Conservation (phyloP, 805 yeast species). For the Wickerhamomyces hampshirensis region DNA sequence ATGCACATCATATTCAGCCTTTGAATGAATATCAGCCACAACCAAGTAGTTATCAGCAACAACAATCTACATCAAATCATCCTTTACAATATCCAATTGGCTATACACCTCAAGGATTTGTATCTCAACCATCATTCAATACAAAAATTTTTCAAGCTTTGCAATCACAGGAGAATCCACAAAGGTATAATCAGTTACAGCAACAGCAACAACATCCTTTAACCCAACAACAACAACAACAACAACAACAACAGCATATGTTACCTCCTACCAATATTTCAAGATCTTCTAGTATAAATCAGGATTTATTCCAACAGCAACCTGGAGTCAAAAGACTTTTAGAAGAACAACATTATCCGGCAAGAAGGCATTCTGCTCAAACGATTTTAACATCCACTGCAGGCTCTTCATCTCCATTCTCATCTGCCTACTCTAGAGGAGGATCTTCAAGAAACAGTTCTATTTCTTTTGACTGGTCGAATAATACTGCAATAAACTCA, state of each 20-base stretch:
- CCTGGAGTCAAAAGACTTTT: conserved; percentile 25
- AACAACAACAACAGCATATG: conserved; percentile 15
- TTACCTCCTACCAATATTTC: conserved; percentile 13
- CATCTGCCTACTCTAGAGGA: conserved; percentile 28
- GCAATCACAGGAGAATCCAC: no score
- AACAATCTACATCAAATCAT: conserved; percentile 3
- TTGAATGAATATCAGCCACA: conserved; percentile 1
- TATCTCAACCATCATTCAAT: no score
- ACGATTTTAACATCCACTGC: conserved; percentile 20
- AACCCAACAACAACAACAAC: conserved; percentile 4
- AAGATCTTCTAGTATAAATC: conserved; percentile 22
- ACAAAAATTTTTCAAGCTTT: no score
- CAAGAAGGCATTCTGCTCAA: conserved; percentile 26
- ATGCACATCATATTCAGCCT: conserved; percentile 1
- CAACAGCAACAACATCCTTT: conserved; percentile 6
- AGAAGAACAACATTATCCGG: conserved; percentile 23
- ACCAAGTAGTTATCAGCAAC: conserved; percentile 5
- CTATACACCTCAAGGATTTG: no score
- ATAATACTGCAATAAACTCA: conserved; percentile 11
- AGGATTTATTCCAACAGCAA: conserved; percentile 21
- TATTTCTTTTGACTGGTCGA: conserved; percentile 31
- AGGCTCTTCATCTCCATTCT: conserved; percentile 28
- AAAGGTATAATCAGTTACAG: conserved; percentile 2
- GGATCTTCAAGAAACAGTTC: conserved; percentile 39
- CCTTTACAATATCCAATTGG: conserved; percentile 2